Evolutionary conservation across 139 green algal genomes (phyloP).

Genomic region (Ettlia oleoabundans): DNA sequence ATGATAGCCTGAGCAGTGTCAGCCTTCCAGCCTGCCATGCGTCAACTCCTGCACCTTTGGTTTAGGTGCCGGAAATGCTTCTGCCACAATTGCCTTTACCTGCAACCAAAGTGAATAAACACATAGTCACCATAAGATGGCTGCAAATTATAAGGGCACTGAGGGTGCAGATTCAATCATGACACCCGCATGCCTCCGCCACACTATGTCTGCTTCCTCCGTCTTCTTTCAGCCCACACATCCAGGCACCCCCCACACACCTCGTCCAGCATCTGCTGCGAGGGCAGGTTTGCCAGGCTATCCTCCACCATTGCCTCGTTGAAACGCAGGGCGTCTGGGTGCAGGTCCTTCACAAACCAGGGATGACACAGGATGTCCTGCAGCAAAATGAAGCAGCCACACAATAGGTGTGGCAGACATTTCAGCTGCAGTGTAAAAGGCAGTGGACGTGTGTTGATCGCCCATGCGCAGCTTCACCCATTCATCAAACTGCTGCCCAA

Average conservation of each 20-base stretch:
- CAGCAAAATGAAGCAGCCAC: too few species aligned
- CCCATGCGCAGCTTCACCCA: too few species aligned
- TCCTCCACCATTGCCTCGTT: slow-evolving; percentile 53
- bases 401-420: too few species aligned
- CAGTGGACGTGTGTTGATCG: too few species aligned
- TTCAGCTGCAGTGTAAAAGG: too few species aligned
- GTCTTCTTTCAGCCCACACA: not conserved
- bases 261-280: not conserved
- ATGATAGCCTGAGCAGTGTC: too few species aligned
- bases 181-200: not conserved
- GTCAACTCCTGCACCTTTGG: not conserved
- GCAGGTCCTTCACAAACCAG: slow-evolving; percentile 81
- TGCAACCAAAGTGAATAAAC: not conserved
- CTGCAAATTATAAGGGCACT: not conserved
- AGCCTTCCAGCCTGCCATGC: not conserved
- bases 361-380: slow-evolving; percentile 71
- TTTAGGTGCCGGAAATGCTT: not conserved
- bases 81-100: not conserved
- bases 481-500: too few species aligned
- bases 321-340: slow-evolving; percentile 35
- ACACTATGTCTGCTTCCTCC: not conserved
- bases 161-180: not conserved
- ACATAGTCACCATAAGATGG: not conserved
- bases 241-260: not conserved
- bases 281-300: slow-evolving; percentile 15